A percentile compares a stretch with the other conserved stretches of the same genome.
phyloP scores from a whole-genome alignment of 306 rosid species.

The Vicia sativa region DNA sequence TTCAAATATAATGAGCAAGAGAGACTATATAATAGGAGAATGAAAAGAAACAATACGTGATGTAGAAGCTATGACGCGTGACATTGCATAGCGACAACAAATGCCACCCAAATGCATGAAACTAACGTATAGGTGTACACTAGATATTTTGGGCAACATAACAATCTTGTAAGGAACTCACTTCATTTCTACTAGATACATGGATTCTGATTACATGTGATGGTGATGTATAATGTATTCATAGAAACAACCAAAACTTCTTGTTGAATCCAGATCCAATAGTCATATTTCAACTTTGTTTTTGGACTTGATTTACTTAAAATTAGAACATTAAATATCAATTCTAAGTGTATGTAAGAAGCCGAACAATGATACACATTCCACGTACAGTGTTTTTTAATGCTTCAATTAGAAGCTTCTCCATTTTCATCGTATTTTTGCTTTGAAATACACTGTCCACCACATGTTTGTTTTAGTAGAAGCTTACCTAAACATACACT shows the following conservation, averaged over 20 bases:
- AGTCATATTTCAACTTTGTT: not conserved
- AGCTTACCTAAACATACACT: no score
- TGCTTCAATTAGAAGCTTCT: no score
- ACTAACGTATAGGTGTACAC: constrained; percentile 3
- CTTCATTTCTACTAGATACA: not conserved
- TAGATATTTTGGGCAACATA: not conserved
- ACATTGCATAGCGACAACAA: not conserved
- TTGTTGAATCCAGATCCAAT: no score
- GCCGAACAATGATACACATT: no score
- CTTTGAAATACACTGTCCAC: no score
- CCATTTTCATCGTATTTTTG: no score
- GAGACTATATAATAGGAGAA: not conserved
- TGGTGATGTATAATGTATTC: not conserved
- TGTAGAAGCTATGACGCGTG: not conserved
- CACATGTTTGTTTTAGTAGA: no score
- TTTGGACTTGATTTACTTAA: no score
- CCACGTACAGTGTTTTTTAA: no score
- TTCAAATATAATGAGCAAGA: not conserved
- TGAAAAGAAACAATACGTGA: not conserved
- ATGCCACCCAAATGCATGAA: not conserved
- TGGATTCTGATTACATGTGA: not conserved
- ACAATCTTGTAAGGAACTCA: not conserved
- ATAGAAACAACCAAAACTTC: no score
- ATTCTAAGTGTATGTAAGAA: no score
- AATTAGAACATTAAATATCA: no score